A percentile compares a stretch with the other conserved stretches of the same genome.
These are phyloP conservation scores for Chrysanthemum makinoi DNA, from an alignment of 129 eudicot species.

Conservation along the genomic window DNA sequence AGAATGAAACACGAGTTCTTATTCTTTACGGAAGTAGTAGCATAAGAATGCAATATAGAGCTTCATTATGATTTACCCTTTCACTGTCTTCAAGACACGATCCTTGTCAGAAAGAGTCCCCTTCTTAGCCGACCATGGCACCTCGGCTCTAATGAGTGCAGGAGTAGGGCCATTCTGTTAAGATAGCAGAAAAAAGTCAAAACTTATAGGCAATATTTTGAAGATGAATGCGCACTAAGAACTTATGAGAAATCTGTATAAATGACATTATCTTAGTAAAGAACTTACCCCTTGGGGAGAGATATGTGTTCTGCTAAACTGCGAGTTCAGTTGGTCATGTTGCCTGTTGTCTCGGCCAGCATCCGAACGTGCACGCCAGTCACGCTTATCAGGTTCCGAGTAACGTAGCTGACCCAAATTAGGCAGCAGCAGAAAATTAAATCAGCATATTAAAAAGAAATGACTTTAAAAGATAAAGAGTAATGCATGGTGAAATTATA, in stretches of 20 bases:
- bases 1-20: too few species aligned
- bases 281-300: conserved; percentile 65
- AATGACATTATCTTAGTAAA: neutral
- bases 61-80: conserved; percentile 57
- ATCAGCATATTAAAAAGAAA: neutral
- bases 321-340: conserved; percentile 61
- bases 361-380: conserved; percentile 96
- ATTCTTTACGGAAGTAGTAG: too few species aligned
- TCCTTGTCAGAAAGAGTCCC: conserved; percentile 82
- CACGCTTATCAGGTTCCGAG: conserved; percentile 85
- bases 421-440: conserved; percentile 31
- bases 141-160: conserved; percentile 83
- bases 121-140: conserved; percentile 93
- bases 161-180: conserved; percentile 68
- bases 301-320: conserved; percentile 51
- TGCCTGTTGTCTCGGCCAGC: conserved; percentile 52
- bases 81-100: conserved; percentile 88
- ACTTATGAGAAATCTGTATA: conserved; percentile 3
- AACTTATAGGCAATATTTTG: neutral
- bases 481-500: neutral
- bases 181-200: neutral
- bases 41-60: too few species aligned
- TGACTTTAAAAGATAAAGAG: neutral
- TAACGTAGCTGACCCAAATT: conserved; percentile 64
- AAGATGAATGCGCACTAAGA: too few species aligned